phyloP scores from a whole-genome alignment of 176 grass and related monocot species.

The Zoysia pacifica region DNA sequence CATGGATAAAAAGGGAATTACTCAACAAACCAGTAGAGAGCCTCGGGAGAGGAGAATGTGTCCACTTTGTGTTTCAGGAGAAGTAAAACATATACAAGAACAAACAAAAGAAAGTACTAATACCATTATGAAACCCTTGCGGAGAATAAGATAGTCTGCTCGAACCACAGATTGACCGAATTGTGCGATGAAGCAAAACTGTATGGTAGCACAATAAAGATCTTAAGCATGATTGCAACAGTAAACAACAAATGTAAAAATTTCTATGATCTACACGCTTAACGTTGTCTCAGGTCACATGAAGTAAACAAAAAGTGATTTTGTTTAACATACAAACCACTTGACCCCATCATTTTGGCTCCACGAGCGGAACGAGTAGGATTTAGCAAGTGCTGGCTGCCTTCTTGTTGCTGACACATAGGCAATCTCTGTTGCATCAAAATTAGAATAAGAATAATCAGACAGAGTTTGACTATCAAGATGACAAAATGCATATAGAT shows the following conservation, averaged over 20 bases:
- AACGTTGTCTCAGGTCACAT: conserved; percentile 10
- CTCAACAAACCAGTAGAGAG: not conserved
- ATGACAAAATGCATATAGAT: not conserved
- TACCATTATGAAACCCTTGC: conserved; percentile 95
- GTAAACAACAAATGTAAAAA: not conserved
- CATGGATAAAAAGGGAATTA: not conserved
- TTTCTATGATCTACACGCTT: not conserved
- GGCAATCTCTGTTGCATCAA: conserved; percentile 70
- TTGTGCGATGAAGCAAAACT: conserved; percentile 92
- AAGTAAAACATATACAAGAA: conserved; percentile 20
- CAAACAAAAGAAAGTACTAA: not conserved
- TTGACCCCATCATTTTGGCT: conserved; percentile 69
- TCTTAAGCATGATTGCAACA: conserved; percentile 9
- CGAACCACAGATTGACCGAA: conserved; percentile 94
- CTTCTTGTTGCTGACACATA: conserved; percentile 82
- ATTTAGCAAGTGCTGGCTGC: conserved; percentile 85
- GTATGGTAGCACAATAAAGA: conserved; percentile 33
- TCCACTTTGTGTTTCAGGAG: not conserved
- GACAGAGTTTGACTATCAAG: not conserved
- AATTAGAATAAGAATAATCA: conserved; percentile 35
- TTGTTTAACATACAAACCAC: conserved; percentile 72
- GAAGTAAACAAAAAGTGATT: not conserved
- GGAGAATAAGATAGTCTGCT: conserved; percentile 93
- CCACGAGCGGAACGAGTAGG: conserved; percentile 63
- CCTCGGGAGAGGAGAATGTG: not conserved